These are phyloP conservation scores for Beauveria varroae DNA, from an alignment of 2,329 filamentous ascomycete species.

Conservation along the genomic window DNA sequence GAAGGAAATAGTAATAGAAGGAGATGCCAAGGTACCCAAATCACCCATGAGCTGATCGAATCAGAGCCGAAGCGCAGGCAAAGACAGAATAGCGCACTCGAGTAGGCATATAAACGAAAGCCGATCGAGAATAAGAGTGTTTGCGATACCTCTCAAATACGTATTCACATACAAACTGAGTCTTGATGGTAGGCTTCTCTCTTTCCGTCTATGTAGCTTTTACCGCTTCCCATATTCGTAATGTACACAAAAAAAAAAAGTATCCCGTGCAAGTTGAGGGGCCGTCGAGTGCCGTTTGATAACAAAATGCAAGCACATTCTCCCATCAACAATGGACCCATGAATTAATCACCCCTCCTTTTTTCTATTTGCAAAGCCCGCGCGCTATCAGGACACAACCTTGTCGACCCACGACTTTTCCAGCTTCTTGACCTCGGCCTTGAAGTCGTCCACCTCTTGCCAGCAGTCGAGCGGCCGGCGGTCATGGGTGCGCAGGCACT, in stretches of 20 bases:
- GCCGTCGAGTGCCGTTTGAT: not conserved
- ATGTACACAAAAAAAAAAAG: slow-evolving; percentile 22
- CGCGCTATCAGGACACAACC: slow-evolving; percentile 46
- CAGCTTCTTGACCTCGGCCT: slow-evolving; percentile 76
- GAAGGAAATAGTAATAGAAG: too few relatives aligned
- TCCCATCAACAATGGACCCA: not conserved
- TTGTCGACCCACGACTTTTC: slow-evolving; percentile 85
- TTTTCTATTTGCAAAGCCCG: not conserved
- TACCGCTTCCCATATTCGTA: slow-evolving; percentile 24
- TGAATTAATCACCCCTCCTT: slow-evolving; percentile 8
- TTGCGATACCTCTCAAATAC: too few relatives aligned
- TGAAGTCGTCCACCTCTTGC: slow-evolving; percentile 86
- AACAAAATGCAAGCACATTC: not conserved
- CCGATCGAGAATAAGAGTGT: too few relatives aligned
- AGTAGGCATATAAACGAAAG: too few relatives aligned
- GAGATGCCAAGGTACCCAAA: too few relatives aligned
- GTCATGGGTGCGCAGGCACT: slow-evolving; percentile 78
- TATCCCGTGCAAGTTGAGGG: not conserved
- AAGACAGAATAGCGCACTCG: too few relatives aligned
- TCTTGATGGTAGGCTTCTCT: slow-evolving; percentile 18
- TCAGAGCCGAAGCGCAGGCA: too few relatives aligned
- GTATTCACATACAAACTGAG: too few relatives aligned
- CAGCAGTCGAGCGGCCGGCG: slow-evolving; percentile 88
- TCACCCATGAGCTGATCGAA: too few relatives aligned
- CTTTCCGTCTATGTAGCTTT: slow-evolving; percentile 23